Evolutionary conservation across 2,329 filamentous ascomycete genomes (phyloP).

Genomic region (Ascochyta viciae-villosae): DNA sequence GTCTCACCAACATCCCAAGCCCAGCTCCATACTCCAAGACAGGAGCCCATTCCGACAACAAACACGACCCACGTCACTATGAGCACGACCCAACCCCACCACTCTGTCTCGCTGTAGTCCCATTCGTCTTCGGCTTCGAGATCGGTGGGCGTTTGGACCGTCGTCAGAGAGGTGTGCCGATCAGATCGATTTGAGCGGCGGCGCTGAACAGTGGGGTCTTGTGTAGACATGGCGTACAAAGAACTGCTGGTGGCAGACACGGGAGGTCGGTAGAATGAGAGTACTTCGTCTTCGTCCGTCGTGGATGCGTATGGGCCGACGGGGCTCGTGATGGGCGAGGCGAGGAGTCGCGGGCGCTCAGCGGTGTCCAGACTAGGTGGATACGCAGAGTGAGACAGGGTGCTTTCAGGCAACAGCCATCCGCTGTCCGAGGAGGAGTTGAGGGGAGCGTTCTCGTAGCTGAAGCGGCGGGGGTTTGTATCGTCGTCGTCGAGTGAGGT

Average conservation of each 20-base stretch:
- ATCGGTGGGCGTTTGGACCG: conserved; percentile 33
- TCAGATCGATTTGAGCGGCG: conserved; percentile 41
- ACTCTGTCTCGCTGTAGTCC: conserved; percentile 94
- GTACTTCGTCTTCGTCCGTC: conserved; percentile 82
- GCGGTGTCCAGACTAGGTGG: conserved; percentile 12
- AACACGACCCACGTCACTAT: conserved; percentile 94
- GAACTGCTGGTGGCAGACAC: conserved; percentile 54
- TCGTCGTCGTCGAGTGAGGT: conserved; percentile 21
- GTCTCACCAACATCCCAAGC: conserved; percentile 98
- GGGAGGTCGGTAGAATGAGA: conserved; percentile 63
- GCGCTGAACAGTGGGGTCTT: conserved; percentile 33
- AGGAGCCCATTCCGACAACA: conserved; percentile 95
- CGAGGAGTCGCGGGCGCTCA: conserved; percentile 42
- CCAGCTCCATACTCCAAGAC: conserved; percentile 95
- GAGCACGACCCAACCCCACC: conserved; percentile 97
- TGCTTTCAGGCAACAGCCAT: conserved; percentile 28
- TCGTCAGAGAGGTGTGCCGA: conserved; percentile 32
- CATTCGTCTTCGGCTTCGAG: conserved; percentile 63
- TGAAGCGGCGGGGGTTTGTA: conserved; percentile 41
- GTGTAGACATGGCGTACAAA: conserved; percentile 38
- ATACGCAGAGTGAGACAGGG: conserved; percentile 22
- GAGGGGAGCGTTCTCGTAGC: conserved; percentile 47
- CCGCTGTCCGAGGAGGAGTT: conserved; percentile 45
- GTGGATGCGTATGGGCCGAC: conserved; percentile 72
- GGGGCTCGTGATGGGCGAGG: conserved; percentile 57